Evolutionary conservation across 2,329 filamentous ascomycete species (phyloP).

Genomic region (Rhynchosporium agropyri): DNA sequence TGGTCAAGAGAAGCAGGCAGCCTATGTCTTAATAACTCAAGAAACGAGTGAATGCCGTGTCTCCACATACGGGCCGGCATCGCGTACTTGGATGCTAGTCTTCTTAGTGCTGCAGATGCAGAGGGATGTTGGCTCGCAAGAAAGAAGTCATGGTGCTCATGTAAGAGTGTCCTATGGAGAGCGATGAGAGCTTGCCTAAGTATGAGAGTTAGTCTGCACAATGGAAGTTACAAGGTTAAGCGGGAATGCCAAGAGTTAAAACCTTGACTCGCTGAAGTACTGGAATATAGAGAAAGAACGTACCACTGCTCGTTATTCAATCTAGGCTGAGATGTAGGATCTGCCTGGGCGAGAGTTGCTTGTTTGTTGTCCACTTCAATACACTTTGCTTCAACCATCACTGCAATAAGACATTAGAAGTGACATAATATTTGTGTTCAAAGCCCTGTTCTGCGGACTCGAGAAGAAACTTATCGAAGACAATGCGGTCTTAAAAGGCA

Average conservation of each 20-base stretch:
- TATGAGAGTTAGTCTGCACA: background rate
- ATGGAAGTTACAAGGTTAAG: too few species aligned
- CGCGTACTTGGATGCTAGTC: constrained; percentile 76
- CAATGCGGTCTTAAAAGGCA: too few species aligned
- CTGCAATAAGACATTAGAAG: constrained; percentile 36
- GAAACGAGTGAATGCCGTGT: constrained; percentile 83
- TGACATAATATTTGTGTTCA: background rate
- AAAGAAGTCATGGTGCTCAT: constrained; percentile 87
- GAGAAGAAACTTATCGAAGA: too few species aligned
- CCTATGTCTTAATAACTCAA: constrained; percentile 74
- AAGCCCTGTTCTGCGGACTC: background rate
- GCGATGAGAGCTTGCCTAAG: constrained; percentile 70
- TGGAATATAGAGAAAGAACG: background rate
- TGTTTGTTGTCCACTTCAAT: constrained; percentile 77
- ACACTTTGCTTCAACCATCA: constrained; percentile 86
- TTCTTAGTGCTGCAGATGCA: constrained; percentile 66
- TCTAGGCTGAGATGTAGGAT: constrained; percentile 45
- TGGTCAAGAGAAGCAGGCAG: constrained; percentile 80
- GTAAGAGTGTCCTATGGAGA: constrained; percentile 76
- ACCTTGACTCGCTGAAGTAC: background rate
- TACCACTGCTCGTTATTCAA: constrained; percentile 71
- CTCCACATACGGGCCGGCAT: constrained; percentile 97
- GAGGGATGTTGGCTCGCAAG: constrained; percentile 85
- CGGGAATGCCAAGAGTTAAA: too few species aligned
- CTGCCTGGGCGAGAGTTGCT: constrained; percentile 53